A percentile compares a stretch with the other conserved stretches of the same genome.
Conservation (phyloP, 2,329 filamentous ascomycete species). For the Neurospora sp. region DNA sequence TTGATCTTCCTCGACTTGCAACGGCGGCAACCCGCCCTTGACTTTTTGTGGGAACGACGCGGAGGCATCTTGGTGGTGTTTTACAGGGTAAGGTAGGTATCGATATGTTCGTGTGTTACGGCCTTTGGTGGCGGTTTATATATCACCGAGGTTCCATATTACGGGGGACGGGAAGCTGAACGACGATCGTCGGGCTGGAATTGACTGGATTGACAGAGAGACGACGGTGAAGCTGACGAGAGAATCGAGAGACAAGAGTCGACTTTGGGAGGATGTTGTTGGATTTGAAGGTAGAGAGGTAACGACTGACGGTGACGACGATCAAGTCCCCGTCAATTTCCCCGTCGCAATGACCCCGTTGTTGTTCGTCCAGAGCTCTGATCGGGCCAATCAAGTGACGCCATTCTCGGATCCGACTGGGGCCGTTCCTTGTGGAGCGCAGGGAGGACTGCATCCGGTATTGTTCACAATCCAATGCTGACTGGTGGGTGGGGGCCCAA, state of each 20-base stretch:
- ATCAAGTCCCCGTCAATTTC: background rate
- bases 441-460: background rate
- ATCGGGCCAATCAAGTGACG: background rate
- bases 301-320: background rate
- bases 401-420: background rate
- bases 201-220: background rate
- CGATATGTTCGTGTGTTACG: background rate
- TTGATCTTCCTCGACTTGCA: conserved; percentile 64
- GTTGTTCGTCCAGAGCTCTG: background rate
- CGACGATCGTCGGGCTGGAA: background rate
- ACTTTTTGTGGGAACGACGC: conserved; percentile 58
- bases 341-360: background rate
- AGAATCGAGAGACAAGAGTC: background rate
- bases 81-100: background rate
- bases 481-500: background rate
- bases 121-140: conserved; percentile 2
- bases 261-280: background rate
- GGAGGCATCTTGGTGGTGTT: conserved; percentile 41
- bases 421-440: background rate
- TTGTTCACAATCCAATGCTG: background rate
- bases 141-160: background rate
- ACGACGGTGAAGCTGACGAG: background rate
- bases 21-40: conserved; percentile 52
- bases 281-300: background rate
- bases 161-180: background rate